These are phyloP conservation scores for Xylaria castorea DNA, from an alignment of 495 filamentous ascomycete species.

Conservation along the genomic window DNA sequence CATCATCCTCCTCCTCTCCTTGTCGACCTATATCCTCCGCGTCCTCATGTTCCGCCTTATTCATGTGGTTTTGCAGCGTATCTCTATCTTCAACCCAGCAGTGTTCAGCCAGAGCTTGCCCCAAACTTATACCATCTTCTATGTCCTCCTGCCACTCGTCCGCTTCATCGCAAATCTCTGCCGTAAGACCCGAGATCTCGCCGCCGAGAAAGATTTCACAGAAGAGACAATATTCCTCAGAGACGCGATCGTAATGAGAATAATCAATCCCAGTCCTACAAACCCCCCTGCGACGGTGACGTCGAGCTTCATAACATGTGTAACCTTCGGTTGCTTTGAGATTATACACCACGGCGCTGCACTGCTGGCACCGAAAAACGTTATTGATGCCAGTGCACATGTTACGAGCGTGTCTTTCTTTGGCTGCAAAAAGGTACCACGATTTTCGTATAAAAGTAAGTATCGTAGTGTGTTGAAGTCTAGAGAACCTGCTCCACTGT, in stretches of 20 bases:
- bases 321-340: constrained; percentile 28
- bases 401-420: background rate
- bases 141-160: constrained; percentile 13
- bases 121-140: background rate
- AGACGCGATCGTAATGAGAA: constrained; percentile 15
- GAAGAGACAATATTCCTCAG: constrained; percentile 30
- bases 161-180: constrained; percentile 14
- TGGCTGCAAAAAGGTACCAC: background rate
- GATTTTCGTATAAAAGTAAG: background rate
- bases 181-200: background rate
- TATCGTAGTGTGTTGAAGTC: background rate
- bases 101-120: background rate
- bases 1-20: background rate
- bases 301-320: constrained; percentile 31
- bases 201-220: constrained; percentile 32
- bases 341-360: constrained; percentile 19
- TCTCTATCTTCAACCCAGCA: background rate
- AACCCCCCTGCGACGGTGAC: constrained; percentile 17
- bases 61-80: background rate
- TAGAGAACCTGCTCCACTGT: constrained; percentile 18
- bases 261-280: constrained; percentile 34
- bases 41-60: background rate
- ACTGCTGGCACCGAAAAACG: constrained; percentile 25
- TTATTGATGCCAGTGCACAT: constrained; percentile 36
- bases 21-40: background rate